Percentiles rank a stretch among this genome's conserved stretches.
Evolutionary conservation across 1,284 basidiomycete species (phyloP).

Genomic region (Fomitopsis pinicola): DNA sequence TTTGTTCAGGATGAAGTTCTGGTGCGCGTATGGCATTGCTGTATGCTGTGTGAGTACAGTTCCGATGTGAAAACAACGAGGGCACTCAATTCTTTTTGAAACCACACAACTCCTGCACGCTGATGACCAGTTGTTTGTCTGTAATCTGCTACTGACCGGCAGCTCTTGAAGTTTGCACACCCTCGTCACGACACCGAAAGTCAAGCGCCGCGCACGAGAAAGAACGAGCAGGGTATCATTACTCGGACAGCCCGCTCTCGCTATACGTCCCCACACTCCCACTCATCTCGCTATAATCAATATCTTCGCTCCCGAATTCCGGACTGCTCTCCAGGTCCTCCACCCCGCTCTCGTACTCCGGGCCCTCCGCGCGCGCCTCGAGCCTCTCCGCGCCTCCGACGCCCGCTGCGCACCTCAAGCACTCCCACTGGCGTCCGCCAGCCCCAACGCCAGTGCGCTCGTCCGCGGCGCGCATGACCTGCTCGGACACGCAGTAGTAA

Average conservation of each 20-base stretch:
- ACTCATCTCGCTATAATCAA: slow-evolving; percentile 28
- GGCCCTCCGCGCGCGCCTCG: slow-evolving; percentile 34
- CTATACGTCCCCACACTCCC: slow-evolving; percentile 38
- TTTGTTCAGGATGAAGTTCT: no score
- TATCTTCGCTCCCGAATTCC: slow-evolving; percentile 26
- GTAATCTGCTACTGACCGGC: no score
- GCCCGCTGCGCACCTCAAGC: slow-evolving; percentile 67
- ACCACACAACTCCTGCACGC: no score
- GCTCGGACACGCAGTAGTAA: slow-evolving; percentile 83
- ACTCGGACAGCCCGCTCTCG: slow-evolving; percentile 34
- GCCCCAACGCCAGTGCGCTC: slow-evolving; percentile 48
- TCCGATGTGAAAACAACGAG: no score
- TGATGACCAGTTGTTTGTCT: no score
- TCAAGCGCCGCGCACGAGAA: not conserved
- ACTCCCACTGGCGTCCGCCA: slow-evolving; percentile 59
- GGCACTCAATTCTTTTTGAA: no score
- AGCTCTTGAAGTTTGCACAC: no score
- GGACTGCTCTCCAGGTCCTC: slow-evolving; percentile 17
- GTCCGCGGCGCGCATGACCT: slow-evolving; percentile 69
- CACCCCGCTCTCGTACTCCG: slow-evolving; percentile 24
- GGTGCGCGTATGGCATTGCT: no score
- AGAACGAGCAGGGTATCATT: slow-evolving; percentile 1
- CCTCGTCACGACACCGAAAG: no score
- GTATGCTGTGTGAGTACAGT: no score
- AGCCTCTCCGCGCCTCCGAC: slow-evolving; percentile 54